These are phyloP conservation scores for Endocalyx cinctus DNA, from an alignment of 2,329 filamentous ascomycete species.

Conservation along the genomic window DNA sequence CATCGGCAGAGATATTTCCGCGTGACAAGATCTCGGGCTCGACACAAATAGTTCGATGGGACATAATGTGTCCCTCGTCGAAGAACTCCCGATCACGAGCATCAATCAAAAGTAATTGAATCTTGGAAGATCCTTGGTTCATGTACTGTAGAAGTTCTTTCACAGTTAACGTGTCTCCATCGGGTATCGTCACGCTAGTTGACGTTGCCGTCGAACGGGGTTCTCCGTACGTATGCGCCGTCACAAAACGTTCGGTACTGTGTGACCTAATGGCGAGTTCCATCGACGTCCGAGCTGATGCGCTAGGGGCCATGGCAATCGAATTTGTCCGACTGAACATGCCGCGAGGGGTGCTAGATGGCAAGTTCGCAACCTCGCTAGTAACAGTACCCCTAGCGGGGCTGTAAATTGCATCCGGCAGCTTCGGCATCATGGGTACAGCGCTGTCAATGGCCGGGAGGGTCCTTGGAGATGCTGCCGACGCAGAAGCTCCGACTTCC, in stretches of 20 bases:
- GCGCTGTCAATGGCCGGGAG: constrained; percentile 46
- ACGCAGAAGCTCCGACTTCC: not conserved
- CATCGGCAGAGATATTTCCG: constrained; percentile 57
- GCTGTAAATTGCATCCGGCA: constrained; percentile 72
- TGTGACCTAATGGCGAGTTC: constrained; percentile 23
- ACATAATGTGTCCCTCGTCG: constrained; percentile 84
- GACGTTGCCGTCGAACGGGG: constrained; percentile 31
- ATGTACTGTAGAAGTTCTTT: constrained; percentile 70
- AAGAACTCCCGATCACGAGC: constrained; percentile 75
- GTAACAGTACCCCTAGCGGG: constrained; percentile 69
- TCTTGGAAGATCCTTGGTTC: constrained; percentile 40
- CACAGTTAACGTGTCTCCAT: constrained; percentile 57
- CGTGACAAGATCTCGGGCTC: constrained; percentile 72
- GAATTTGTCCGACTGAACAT: constrained; percentile 59
- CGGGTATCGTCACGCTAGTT: constrained; percentile 47
- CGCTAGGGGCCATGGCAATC: constrained; percentile 31
- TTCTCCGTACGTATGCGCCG: constrained; percentile 23
- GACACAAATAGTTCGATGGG: constrained; percentile 79
- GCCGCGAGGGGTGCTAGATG: constrained; percentile 59
- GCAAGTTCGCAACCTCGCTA: constrained; percentile 59
- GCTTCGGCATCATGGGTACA: constrained; percentile 59
- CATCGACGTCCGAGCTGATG: constrained; percentile 21
- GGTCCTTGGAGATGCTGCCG: constrained; percentile 29
- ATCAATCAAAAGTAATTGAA: constrained; percentile 79
- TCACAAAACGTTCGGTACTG: constrained; percentile 29